Percentiles rank a stretch among this genome's conserved stretches.
These are phyloP conservation scores for Lichenothelia convexa DNA, from an alignment of 495 filamentous ascomycete species.

Conservation along the genomic window DNA sequence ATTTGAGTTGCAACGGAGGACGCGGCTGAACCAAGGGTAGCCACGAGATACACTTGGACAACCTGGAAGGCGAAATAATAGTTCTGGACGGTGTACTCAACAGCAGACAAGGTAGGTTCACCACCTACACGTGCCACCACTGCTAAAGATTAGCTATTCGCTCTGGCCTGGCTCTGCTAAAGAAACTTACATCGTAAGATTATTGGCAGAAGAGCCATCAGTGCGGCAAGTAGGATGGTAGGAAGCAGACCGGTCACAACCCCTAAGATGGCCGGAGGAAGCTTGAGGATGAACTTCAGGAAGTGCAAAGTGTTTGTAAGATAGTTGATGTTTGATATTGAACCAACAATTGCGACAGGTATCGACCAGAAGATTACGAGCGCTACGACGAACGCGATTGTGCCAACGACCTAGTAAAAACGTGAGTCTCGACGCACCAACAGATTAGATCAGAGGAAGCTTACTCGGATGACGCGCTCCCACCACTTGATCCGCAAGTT, in stretches of 20 bases:
- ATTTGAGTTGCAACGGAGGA: slow-evolving; percentile 53
- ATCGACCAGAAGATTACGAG: slow-evolving; percentile 95
- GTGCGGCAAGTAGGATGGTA: slow-evolving; percentile 54
- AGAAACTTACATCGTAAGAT: slow-evolving; percentile 49
- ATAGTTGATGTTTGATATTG: slow-evolving; percentile 67
- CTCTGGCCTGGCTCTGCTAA: background rate
- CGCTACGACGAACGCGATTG: slow-evolving; percentile 49
- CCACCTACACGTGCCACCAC: slow-evolving; percentile 64
- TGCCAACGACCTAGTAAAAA: too few species aligned
- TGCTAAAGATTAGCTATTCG: slow-evolving; percentile 17
- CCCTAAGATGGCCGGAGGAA: slow-evolving; percentile 56
- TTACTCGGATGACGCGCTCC: slow-evolving; percentile 57
- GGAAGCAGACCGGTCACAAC: slow-evolving; percentile 76
- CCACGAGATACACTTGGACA: slow-evolving; percentile 81
- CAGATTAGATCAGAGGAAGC: too few species aligned
- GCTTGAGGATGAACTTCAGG: slow-evolving; percentile 52
- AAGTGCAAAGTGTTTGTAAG: slow-evolving; percentile 43
- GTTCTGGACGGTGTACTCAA: slow-evolving; percentile 81
- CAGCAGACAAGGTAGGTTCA: slow-evolving; percentile 52
- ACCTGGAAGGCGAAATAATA: slow-evolving; percentile 92
- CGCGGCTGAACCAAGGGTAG: slow-evolving; percentile 59
- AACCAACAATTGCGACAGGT: slow-evolving; percentile 70
- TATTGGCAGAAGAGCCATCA: slow-evolving; percentile 82
- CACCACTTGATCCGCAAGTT: slow-evolving; percentile 80
- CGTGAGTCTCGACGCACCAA: too few species aligned